Evolutionary conservation across 768 basidiomycete genomes (phyloP).

Genomic region (Guyanaporus albipodus): DNA sequence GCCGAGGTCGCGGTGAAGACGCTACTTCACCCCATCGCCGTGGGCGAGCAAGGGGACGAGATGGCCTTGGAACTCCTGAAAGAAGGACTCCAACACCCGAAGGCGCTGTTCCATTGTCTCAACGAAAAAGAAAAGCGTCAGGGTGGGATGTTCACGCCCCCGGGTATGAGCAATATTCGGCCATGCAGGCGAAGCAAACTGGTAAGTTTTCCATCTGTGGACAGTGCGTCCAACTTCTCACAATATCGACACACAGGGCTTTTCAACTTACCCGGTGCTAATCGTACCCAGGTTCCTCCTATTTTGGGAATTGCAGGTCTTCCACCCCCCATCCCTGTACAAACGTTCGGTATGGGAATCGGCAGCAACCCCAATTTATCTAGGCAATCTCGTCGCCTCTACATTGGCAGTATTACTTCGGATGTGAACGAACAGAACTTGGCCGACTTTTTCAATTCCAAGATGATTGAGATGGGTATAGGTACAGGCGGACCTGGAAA

Average conservation of each 20-base stretch:
- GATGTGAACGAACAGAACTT: constrained; percentile 93
- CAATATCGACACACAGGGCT: constrained; percentile 52
- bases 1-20: constrained; percentile 38
- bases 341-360: constrained; percentile 82
- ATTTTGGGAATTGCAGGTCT: constrained; percentile 79
- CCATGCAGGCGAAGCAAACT: constrained; percentile 97
- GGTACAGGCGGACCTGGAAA: constrained; percentile 83
- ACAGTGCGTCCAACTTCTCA: constrained; percentile 3
- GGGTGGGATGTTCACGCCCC: constrained; percentile 97
- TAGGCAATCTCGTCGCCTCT: constrained; percentile 90
- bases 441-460: constrained; percentile 90
- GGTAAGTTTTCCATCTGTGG: constrained; percentile 44
- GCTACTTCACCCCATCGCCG: constrained; percentile 35
- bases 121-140: constrained; percentile 84
- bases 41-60: constrained; percentile 45
- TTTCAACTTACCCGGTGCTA: constrained; percentile 95
- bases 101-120: constrained; percentile 73
- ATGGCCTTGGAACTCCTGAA: constrained; percentile 64
- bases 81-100: constrained; percentile 89
- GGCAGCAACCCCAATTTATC: constrained; percentile 85
- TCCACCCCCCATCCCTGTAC: constrained; percentile 79
- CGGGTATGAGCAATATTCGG: constrained; percentile 92
- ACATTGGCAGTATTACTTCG: constrained; percentile 94
- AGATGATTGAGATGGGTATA: constrained; percentile 91
- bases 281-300: constrained; percentile 81